Base-by-base conservation (phyloP, 2,329 filamentous ascomycete species). In the Boeremia lycopersici region DNA sequence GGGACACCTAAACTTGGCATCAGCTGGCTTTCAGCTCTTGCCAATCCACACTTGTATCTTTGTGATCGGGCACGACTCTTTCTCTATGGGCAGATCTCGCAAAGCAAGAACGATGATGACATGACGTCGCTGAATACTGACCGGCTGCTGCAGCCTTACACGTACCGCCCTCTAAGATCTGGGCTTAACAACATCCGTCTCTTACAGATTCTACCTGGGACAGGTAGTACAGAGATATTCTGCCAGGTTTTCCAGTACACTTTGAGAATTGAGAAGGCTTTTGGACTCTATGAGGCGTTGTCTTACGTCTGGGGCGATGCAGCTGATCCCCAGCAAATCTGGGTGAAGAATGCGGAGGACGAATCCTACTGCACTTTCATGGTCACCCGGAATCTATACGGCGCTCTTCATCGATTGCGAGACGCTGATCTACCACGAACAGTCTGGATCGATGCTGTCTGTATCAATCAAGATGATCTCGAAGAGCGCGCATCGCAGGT, bases 401-500 rank as follows among this genome's bases (percentile, higher is more conserved):
- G 3, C 8, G 57, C 57, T 9, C 49, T 60, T 2, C 29, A 25
- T 13, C 41, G 31, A n/a, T 45, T 57, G 23, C 46, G 57, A 36
- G 29, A 57, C 30, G 30, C 25, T 11, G 26, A 26, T 38, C 30
- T 46, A 0, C 39, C 30, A 11, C 56, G 57, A 36, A 54, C 42
- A 12, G 15, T 69, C 5, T 72, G 65, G 68, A 66, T 62, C 11
- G 55, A 61, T 42, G 33, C 33, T 13, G n/a, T 34, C 12, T 34
- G 33, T n/a, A 34, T 63, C 35, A 64, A 71, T 41, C 69, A 71
- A 55, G 34, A 40, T 25, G 57, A 69, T 48, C 51, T 62, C 26
- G 53, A 43, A 42, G 64, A 72, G 50, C 57, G 61, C 38, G 50
- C 53, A 15, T 29, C 53, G 12, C 64, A 68, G 54, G 67, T 71